Evolutionary conservation across 2,329 filamentous ascomycete species (phyloP), one percentile per base, ranked within the genome.

Genomic region (Beauveria sp.): DNA sequence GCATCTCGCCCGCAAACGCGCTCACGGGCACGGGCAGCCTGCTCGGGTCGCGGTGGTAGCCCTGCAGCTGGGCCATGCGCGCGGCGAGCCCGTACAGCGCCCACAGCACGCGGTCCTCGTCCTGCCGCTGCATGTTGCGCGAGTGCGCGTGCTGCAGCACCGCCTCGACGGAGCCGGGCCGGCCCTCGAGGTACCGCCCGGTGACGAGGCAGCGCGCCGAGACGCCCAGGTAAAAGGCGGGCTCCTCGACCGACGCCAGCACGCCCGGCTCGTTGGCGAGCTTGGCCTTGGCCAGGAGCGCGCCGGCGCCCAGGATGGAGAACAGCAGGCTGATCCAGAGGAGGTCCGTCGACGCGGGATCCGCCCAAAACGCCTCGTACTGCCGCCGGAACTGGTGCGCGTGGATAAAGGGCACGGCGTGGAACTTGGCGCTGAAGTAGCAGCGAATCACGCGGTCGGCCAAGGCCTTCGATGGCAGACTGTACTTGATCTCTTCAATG

Each of bases 281-380:
- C 62, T 74, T 72, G 55, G 67, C 62, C 45, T 70, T 67, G 26
- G 70, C 68, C 24, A 79, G 71, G 18, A 74, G 70, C 38, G 73
- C 69, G 1, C 78, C 77, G 4, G 74, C 72, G 63, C 72, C 73
- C 45, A 82, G 65, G 52, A 81, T 74, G 6, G 79, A 81, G 62
- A 79, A 79, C 53, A 82, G 70, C 45, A 80, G 77, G 65, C 79
- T 81, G 50, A 81, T 70, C 80, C 80, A 83, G 28, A 82, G 70
- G 14, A 80, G 68, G 63, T 74, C 76, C 3, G 75, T 70, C 0
- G 70, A 69, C 4, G 69, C 65, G 1, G 78, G 75, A 3, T 73
- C 67, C 28, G 66, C 65, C 79, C 80, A 81, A 64, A 82, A 81
- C 5, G 71, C 72, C 46, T 78, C 75, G 65, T 81, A 82, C 45